phyloP scores from a whole-genome alignment of 495 filamentous ascomycete genomes.

The Cladorrhinum samala region DNA sequence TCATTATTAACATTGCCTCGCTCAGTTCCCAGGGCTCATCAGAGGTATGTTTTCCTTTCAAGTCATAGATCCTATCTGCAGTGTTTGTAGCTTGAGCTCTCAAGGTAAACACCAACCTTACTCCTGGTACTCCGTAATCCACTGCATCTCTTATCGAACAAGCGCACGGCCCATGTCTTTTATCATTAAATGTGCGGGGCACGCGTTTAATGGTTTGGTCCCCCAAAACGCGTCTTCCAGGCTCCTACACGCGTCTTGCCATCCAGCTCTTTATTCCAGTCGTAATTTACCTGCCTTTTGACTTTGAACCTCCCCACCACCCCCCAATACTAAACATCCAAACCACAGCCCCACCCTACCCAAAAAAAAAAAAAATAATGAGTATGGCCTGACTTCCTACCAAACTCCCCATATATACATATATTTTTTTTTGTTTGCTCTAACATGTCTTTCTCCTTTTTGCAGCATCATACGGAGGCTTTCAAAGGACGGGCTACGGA shows the following conservation, averaged over 20 bases:
- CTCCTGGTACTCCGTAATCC: too few relatives aligned
- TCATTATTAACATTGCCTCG: too few relatives aligned
- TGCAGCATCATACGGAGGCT: conserved; percentile 37
- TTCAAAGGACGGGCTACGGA: conserved; percentile 33
- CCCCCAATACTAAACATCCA: too few relatives aligned
- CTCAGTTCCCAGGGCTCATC: too few relatives aligned
- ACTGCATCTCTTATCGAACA: background rate
- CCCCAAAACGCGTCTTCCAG: conserved; percentile 6
- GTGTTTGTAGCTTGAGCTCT: too few relatives aligned
- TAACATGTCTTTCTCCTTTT: too few relatives aligned
- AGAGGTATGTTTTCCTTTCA: too few relatives aligned
- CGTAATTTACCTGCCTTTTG: background rate
- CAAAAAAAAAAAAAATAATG: background rate
- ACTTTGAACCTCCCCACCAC: too few relatives aligned
- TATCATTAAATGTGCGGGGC: conserved; percentile 6
- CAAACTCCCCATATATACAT: background rate
- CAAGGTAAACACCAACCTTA: too few relatives aligned
- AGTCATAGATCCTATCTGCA: too few relatives aligned
- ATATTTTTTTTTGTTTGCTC: background rate
- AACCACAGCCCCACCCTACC: too few relatives aligned
- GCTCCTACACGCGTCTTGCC: background rate
- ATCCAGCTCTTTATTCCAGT: background rate
- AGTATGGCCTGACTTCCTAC: background rate
- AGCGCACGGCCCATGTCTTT: background rate
- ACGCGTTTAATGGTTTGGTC: conserved; percentile 13